Base-by-base conservation (phyloP, 164 flowering plant genomes). In the Berberis vulgaris region DNA sequence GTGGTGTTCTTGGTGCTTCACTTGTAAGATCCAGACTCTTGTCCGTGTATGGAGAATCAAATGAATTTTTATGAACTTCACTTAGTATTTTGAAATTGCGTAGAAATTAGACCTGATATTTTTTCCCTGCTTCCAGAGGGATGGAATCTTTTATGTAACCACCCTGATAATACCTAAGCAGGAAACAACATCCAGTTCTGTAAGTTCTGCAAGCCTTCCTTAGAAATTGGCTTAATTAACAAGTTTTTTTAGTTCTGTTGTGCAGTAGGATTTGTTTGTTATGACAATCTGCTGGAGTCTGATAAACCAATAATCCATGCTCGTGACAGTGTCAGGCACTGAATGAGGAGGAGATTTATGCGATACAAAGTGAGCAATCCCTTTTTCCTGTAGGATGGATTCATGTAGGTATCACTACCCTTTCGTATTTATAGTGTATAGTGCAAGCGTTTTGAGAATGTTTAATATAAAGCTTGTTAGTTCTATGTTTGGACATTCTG, bases 341-440 rank as follows among this genome's bases (percentile, higher is more conserved):
- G 43, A 75, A 84, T 49, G 95, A 87, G 72, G 97, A 81, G 72
- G 95, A 90, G 73, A 79, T 86, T 41, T 81, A 80, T 67, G 74
- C 81, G 52, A 81, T 87, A 69, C 90, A 83, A 67, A 71, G 82
- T 65, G 89, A 86, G 58, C 70, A 70, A 2, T 80, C 90, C 47
- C 90, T 87, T 65, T 75, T 77, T 62, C 89, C 95, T 65, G 77
- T 90, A 7, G 97, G 97, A 53, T 90, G 97, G 92, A 87, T 90
- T 57, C 95, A 90, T 87, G 97, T 90, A 80, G 44, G 79, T 61
- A 26, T 26, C 26, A 26, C 26, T 26, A 26, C 26, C 26, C 26
- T 26, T 26, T 26, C 26, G 26, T 26, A 26, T 26, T 26, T 26
- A 26, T 26, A 26, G 26, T 26, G 26, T 26, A 26, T 26, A 26